These are phyloP conservation scores for Triticum urartu DNA, from an alignment of 176 grass and related monocot species.

Conservation along the genomic window DNA sequence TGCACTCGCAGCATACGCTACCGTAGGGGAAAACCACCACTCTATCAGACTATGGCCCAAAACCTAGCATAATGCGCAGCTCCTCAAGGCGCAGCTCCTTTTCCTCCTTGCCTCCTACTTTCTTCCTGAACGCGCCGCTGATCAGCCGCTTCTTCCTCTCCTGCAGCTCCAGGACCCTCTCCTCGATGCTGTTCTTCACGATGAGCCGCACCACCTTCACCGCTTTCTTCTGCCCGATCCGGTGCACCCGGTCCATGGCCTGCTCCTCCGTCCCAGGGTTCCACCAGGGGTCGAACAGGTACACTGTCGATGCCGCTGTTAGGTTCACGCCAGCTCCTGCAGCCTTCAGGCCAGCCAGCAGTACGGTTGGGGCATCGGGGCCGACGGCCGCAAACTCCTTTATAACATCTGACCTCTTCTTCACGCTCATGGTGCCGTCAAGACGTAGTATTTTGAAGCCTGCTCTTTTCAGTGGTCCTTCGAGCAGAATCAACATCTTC, in stretches of 20 bases:
- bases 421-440: conserved; percentile 74
- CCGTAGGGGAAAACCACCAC: neutral
- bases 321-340: conserved; percentile 79
- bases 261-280: conserved; percentile 90
- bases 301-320: conserved; percentile 78
- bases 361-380: conserved; percentile 56
- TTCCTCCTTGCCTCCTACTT: conserved; percentile 35
- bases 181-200: conserved; percentile 75
- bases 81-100: conserved; percentile 82
- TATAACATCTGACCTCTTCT: conserved; percentile 68
- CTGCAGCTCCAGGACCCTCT: conserved; percentile 79
- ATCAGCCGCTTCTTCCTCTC: conserved; percentile 71
- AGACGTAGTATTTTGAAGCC: conserved; percentile 63
- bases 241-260: conserved; percentile 93
- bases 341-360: conserved; percentile 83
- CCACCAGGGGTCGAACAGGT: conserved; percentile 95
- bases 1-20: neutral
- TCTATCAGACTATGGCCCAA: neutral
- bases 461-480: conserved; percentile 63
- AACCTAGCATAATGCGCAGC: conserved; percentile 67
- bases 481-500: conserved; percentile 81
- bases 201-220: conserved; percentile 82
- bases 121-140: conserved; percentile 63
- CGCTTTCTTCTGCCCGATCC: conserved; percentile 77
- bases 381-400: conserved; percentile 40